Evolutionary conservation across 257 asterid genomes (phyloP).

Genomic region (Primulina eburnea): DNA sequence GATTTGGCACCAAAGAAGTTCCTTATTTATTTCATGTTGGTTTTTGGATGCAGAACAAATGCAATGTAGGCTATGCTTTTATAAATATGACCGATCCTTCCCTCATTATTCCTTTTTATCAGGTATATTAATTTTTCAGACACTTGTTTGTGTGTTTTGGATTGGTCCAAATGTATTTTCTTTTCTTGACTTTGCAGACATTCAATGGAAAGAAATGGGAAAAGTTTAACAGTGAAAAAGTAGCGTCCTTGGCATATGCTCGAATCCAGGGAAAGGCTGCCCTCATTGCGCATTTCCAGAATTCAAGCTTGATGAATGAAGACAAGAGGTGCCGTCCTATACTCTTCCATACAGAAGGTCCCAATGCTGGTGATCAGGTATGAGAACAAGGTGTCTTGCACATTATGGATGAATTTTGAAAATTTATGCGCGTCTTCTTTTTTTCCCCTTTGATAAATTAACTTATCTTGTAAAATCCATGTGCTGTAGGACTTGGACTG

Average conservation of each 20-base stretch:
- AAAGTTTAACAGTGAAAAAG: conserved; percentile 96
- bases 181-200: conserved; percentile 45
- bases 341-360: conserved; percentile 97
- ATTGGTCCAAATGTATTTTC: conserved; percentile 3
- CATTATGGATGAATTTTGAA: background rate
- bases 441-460: background rate
- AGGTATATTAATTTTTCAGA: conserved; percentile 41
- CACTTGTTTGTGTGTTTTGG: conserved; percentile 11
- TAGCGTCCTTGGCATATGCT: conserved; percentile 96
- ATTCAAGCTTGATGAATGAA: conserved; percentile 98
- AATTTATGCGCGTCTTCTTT: background rate
- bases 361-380: conserved; percentile 99
- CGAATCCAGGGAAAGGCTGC: conserved; percentile 98
- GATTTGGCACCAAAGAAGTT: conserved; percentile 8
- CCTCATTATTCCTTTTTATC: conserved; percentile 77
- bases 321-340: conserved; percentile 99
- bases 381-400: background rate
- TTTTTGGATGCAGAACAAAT: conserved; percentile 79
- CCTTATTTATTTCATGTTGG: conserved; percentile 21
- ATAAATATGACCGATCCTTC: conserved; percentile 95
- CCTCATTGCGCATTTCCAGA: conserved; percentile 95
- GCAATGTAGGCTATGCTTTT: conserved; percentile 98
- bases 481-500: background rate
- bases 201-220: conserved; percentile 99
- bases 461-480: conserved; percentile 11